Conservation (phyloP, 2,329 filamentous ascomycete genomes). For the Talaromyces sp. region DNA sequence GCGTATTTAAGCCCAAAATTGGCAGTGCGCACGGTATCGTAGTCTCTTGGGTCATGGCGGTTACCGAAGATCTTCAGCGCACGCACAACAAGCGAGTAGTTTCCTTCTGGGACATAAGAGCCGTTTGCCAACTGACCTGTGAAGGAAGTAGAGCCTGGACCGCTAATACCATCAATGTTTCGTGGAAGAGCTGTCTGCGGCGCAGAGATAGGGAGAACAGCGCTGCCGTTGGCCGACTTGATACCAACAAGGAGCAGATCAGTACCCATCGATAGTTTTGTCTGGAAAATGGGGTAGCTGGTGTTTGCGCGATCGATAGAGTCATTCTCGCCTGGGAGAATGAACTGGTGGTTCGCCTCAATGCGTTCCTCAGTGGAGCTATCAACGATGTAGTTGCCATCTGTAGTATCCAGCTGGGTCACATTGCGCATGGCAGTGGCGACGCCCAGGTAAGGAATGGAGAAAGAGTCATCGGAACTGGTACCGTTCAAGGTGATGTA, state of each 20-base stretch:
- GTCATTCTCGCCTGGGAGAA: not conserved
- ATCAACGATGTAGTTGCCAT: constrained; percentile 1
- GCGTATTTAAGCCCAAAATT: constrained; percentile 9
- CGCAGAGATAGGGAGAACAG: not conserved
- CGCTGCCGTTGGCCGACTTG: constrained; percentile 5
- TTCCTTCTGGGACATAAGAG: constrained; percentile 12
- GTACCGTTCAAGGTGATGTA: constrained; percentile 32
- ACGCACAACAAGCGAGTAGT: constrained; percentile 17
- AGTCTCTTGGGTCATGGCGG: constrained; percentile 5
- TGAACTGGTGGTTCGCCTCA: not conserved
- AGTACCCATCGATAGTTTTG: constrained; percentile 18
- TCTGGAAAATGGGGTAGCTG: constrained; percentile 18
- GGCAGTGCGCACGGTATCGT: constrained; percentile 10
- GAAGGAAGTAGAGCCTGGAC: not conserved
- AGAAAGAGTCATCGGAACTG: constrained; percentile 22
- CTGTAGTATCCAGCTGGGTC: constrained; percentile 15
- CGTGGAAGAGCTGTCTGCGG: not conserved
- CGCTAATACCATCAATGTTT: not conserved
- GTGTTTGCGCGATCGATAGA: constrained; percentile 4
- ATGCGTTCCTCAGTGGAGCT: too few relatives aligned
- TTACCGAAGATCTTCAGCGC: constrained; percentile 22
- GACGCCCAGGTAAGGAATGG: constrained; percentile 37
- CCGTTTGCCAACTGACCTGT: constrained; percentile 10
- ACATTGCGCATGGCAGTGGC: constrained; percentile 22
- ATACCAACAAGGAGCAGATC: constrained; percentile 12